A percentile compares a stretch with the other conserved stretches of the same genome.
These are phyloP conservation scores for Colletotrichum orbiculare DNA, from an alignment of 2,329 filamentous ascomycete species.

Conservation along the genomic window DNA sequence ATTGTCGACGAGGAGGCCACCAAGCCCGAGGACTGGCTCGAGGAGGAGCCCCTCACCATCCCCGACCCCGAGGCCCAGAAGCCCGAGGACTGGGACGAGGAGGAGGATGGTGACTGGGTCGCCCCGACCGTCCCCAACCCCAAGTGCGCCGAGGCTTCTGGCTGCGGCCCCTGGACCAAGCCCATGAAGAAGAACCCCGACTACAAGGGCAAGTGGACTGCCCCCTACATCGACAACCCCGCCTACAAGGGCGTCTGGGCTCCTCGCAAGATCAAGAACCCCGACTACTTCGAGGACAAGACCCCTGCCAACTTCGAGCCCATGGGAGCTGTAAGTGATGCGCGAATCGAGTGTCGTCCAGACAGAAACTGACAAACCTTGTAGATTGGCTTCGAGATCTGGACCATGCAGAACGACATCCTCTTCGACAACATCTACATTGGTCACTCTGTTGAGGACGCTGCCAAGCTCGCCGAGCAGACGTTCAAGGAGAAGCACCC, in stretches of 20 bases:
- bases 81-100: slow-evolving; percentile 99
- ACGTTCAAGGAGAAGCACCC: slow-evolving; percentile 90
- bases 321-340: slow-evolving; percentile 86
- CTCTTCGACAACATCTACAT: slow-evolving; percentile 99
- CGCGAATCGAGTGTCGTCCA: slow-evolving; percentile 9
- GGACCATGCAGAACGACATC: slow-evolving; percentile 99
- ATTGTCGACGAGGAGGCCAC: slow-evolving; percentile 92
- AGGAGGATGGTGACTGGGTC: slow-evolving; percentile 99
- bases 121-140: slow-evolving; percentile 92
- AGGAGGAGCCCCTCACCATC: slow-evolving; percentile 83
- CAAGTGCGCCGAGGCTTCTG: slow-evolving; percentile 92
- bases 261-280: slow-evolving; percentile 97
- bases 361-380: slow-evolving; percentile 3
- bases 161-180: slow-evolving; percentile 92
- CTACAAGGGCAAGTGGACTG: slow-evolving; percentile 99
- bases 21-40: slow-evolving; percentile 96
- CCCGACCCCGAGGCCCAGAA: slow-evolving; percentile 95
- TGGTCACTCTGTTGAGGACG: slow-evolving; percentile 94
- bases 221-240: slow-evolving; percentile 95
- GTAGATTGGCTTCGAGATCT: slow-evolving; percentile 97
- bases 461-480: slow-evolving; percentile 87
- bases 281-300: slow-evolving; percentile 97
- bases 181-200: slow-evolving; percentile 94
- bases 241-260: slow-evolving; percentile 97
- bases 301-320: slow-evolving; percentile 96